These are phyloP conservation scores for Solanum phureja DNA, from an alignment of 257 asterid genomes.

Conservation along the genomic window DNA sequence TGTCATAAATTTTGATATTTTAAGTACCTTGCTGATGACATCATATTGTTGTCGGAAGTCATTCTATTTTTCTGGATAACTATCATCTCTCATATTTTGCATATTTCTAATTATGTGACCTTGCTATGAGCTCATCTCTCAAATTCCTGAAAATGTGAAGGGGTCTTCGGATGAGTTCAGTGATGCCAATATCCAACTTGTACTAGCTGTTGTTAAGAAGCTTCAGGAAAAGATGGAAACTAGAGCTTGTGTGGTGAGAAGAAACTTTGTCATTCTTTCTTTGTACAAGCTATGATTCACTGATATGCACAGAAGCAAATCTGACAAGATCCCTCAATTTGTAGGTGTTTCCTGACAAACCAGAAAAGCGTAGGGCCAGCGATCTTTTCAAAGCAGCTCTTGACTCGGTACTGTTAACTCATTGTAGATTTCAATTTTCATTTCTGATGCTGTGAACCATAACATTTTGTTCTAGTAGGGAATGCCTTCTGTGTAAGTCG, in stretches of 20 bases:
- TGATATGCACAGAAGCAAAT: background rate
- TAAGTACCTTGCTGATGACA: background rate
- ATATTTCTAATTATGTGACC: background rate
- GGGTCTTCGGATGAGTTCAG: conserved; percentile 93
- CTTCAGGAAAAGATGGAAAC: conserved; percentile 78
- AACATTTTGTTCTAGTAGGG: background rate
- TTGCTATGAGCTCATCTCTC: background rate
- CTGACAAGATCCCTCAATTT: background rate
- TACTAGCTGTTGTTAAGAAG: conserved; percentile 62
- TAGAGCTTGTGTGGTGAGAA: conserved; percentile 77
- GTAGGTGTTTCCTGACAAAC: conserved; percentile 93
- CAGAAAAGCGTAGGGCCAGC: conserved; percentile 90
- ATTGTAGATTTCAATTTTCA: background rate
- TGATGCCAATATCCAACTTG: conserved; percentile 97
- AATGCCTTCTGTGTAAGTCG: background rate
- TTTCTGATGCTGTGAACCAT: background rate
- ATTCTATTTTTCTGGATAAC: background rate
- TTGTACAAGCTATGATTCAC: background rate
- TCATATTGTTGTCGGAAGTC: background rate
- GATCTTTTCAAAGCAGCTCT: conserved; percentile 75
- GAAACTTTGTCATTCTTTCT: background rate
- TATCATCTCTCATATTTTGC: background rate
- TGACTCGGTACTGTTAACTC: conserved; percentile 49
- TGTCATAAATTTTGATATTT: background rate
- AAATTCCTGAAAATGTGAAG: conserved; percentile 38